These are phyloP conservation scores for Candida oleophila DNA, from an alignment of 805 yeast genomes.

Conservation along the genomic window DNA sequence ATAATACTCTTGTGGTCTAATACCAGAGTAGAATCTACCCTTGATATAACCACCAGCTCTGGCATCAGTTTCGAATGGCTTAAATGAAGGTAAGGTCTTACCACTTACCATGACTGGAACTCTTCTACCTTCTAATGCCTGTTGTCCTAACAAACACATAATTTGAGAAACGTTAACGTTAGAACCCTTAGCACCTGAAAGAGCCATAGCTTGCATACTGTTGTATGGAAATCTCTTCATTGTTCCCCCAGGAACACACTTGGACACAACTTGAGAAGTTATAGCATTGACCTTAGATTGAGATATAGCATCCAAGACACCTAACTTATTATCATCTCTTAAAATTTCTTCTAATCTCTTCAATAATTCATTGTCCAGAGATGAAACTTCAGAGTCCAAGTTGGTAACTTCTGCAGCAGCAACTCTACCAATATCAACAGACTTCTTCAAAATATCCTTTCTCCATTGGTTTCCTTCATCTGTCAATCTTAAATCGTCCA, in stretches of 20 bases:
- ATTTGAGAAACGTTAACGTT: constrained; percentile 98
- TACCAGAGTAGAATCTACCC: constrained; percentile 96
- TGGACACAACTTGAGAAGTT: constrained; percentile 90
- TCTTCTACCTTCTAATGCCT: constrained; percentile 98
- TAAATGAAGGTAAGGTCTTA: constrained; percentile 93
- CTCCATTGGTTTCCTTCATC: constrained; percentile 90
- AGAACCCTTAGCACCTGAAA: constrained; percentile 99
- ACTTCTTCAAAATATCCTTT: constrained; percentile 71
- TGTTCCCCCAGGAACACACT: constrained; percentile 95
- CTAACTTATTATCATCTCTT: constrained; percentile 89
- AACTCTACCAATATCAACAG: constrained; percentile 79
- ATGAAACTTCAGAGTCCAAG: constrained; percentile 52
- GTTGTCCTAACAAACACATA: constrained; percentile 99
- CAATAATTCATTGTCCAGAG: constrained; percentile 69
- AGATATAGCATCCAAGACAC: constrained; percentile 92
- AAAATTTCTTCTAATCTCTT: constrained; percentile 90
- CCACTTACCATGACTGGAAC: constrained; percentile 99
- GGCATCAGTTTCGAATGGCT: constrained; percentile 94
- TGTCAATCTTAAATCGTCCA: constrained; percentile 96
- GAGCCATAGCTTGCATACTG: constrained; percentile 98
- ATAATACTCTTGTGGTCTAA: constrained; percentile 96
- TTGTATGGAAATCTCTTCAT: constrained; percentile 94
- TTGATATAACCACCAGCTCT: constrained; percentile 98
- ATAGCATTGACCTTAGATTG: constrained; percentile 89
- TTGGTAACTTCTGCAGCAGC: constrained; percentile 97